Base-by-base conservation (phyloP, 495 filamentous ascomycete genomes). In the Amphirosellinia nigrospora region DNA sequence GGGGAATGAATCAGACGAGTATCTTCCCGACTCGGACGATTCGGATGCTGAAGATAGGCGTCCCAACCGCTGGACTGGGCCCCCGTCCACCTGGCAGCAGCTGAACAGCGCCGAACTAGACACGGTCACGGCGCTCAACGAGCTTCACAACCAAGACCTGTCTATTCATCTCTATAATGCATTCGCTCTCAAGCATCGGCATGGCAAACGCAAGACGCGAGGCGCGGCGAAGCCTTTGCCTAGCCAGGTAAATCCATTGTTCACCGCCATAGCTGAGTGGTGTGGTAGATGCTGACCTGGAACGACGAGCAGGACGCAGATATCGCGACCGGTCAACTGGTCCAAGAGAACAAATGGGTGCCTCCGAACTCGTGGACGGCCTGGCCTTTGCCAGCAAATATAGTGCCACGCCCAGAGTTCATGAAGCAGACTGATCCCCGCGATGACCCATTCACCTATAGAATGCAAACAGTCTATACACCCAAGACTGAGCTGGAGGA, bases 131-230 rank as follows among this genome's bases (percentile, higher is more conserved):
- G 85, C 87, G 28, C 78, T 95, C 10, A 82, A 90, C 43, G 81
- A 87, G 11, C 74, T 86, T 36, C 78, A 84, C 19, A 85, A 87
- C 32, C 79, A 84, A 68, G 89, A 97, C 70, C 81, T 96, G n/a
- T 82, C 85, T 1, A 79, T 89, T 36, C 93, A 96, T 83, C 78
- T 97, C 28, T 96, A 92, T 77, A 93, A 94, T 78, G 85, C 90
- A 0, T 88, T 88, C 79, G 83, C 81, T 36, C 77, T 93, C 53
- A 91, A 89, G 69, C 70, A 70, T 16, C 71, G 71, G 39, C 64
- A 70, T 36, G 39, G 23, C 34, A 70, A 39, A 58, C 66, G 38
- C 43, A 26, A 67, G 62, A 53, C 50, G 55, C 11, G 30, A 46
- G 50, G 38, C 43, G 68, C 38, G 64, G 55, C 11, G 45, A 71